These are phyloP conservation scores for Kodamaea kaohsiungensis DNA, from an alignment of 805 yeast species.

Conservation along the genomic window DNA sequence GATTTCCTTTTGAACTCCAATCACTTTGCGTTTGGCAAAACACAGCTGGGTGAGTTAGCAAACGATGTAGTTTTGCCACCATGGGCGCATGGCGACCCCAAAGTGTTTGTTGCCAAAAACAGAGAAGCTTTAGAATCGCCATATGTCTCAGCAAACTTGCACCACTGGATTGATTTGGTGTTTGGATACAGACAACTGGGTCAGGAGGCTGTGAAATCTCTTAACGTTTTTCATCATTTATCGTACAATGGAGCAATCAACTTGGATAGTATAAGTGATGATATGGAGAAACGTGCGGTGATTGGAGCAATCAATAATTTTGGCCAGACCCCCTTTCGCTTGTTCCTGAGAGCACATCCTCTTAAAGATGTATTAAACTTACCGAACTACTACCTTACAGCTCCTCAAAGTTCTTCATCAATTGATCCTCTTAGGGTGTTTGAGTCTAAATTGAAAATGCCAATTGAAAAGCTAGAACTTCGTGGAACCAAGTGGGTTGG, in stretches of 20 bases:
- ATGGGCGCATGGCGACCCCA: constrained; percentile 83
- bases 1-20: constrained; percentile 72
- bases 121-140: constrained; percentile 83
- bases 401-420: constrained; percentile 15
- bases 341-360: constrained; percentile 72
- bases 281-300: constrained; percentile 69
- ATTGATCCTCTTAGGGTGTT: constrained; percentile 40
- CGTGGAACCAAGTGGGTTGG: constrained; percentile 51
- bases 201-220: constrained; percentile 58
- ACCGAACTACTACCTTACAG: constrained; percentile 36
- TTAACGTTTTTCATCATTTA: constrained; percentile 80
- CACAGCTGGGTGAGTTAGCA: constrained; percentile 62
- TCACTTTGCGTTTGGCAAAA: constrained; percentile 65
- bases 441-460: constrained; percentile 42
- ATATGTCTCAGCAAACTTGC: constrained; percentile 72
- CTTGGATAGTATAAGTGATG: constrained; percentile 71
- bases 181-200: constrained; percentile 85
- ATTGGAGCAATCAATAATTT: constrained; percentile 87
- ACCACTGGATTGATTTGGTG: constrained; percentile 82
- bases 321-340: constrained; percentile 84
- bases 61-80: constrained; percentile 71
- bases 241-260: constrained; percentile 86
- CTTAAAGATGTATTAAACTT: constrained; percentile 38
- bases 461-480: constrained; percentile 48
- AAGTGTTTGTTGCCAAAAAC: constrained; percentile 69